Conservation (phyloP, 2,329 filamentous ascomycete genomes). For the Ascochyta pisi region DNA sequence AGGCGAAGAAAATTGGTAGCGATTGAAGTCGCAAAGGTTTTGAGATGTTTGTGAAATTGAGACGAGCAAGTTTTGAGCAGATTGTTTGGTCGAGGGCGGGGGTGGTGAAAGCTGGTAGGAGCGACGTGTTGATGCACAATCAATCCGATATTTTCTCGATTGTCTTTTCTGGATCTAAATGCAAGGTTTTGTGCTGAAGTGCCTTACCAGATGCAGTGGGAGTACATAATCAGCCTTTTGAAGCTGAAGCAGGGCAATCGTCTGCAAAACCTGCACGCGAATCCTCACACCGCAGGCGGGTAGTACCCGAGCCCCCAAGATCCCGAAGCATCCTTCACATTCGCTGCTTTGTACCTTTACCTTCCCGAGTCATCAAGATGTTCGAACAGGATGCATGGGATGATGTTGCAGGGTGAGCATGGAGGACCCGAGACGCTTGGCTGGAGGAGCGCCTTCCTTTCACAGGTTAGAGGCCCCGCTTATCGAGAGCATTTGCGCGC, state of each 20-base stretch:
- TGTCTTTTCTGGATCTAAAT: neutral
- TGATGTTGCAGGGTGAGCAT: neutral
- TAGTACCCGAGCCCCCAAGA: constrained; percentile 9
- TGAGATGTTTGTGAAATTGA: neutral
- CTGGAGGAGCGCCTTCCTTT: constrained; percentile 16
- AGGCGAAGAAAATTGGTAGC: neutral
- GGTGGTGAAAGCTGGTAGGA: constrained; percentile 7
- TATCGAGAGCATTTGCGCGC: constrained; percentile 32
- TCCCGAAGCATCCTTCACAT: neutral
- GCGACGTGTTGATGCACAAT: constrained; percentile 6
- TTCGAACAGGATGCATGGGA: neutral
- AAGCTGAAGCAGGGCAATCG: neutral
- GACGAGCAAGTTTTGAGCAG: constrained; percentile 23
- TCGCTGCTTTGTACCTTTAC: neutral
- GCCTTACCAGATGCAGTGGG: neutral
- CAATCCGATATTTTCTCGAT: neutral
- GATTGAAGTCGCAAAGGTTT: neutral
- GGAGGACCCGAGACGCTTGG: constrained; percentile 5
- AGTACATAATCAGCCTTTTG: neutral
- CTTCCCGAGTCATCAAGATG: neutral
- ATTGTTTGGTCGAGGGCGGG: constrained; percentile 4
- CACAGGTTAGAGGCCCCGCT: constrained; percentile 18
- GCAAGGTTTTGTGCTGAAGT: neutral
- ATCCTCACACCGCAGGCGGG: constrained; percentile 15
- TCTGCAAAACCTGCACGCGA: constrained; percentile 13